Percentiles rank a stretch among this genome's conserved stretches.
Conservation (phyloP, 768 basidiomycete genomes). For the Boletus subparvulus region DNA sequence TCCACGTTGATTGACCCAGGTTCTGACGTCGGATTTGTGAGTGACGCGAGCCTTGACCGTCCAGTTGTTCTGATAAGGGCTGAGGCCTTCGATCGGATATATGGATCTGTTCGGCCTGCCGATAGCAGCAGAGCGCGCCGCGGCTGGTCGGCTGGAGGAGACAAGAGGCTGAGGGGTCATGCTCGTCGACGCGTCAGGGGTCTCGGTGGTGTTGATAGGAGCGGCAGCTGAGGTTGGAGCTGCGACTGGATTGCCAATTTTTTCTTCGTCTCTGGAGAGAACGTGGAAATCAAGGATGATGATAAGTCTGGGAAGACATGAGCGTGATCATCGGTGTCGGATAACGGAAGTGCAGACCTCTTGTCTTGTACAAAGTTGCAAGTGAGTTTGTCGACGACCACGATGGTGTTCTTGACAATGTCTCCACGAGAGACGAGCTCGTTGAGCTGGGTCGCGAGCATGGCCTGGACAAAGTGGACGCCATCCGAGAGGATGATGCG, state of each 20-base stretch:
- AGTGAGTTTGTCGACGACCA: slow-evolving; percentile 71
- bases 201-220: slow-evolving; percentile 23
- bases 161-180: slow-evolving; percentile 28
- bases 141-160: slow-evolving; percentile 17
- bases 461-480: slow-evolving; percentile 80
- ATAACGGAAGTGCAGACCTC: slow-evolving; percentile 44
- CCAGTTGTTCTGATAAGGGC: slow-evolving; percentile 98
- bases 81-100: slow-evolving; percentile 90
- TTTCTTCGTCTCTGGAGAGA: slow-evolving; percentile 53
- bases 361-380: slow-evolving; percentile 83
- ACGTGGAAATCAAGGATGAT: slow-evolving; percentile 72
- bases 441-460: slow-evolving; percentile 94
- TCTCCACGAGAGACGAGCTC: slow-evolving; percentile 60
- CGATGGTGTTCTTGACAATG: slow-evolving; percentile 66
- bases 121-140: slow-evolving; percentile 12
- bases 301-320: slow-evolving; percentile 55
- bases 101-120: slow-evolving; percentile 33
- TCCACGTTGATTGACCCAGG: slow-evolving; percentile 86
- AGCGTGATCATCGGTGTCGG: not conserved
- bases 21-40: slow-evolving; percentile 83
- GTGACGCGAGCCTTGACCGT: slow-evolving; percentile 94
- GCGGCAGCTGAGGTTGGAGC: slow-evolving; percentile 38
- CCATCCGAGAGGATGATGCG: slow-evolving; percentile 92
- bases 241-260: slow-evolving; percentile 65
- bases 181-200: slow-evolving; percentile 30